These are phyloP conservation scores for Dillenia turbinata DNA, from an alignment of 164 flowering plant genomes.

Conservation along the genomic window DNA sequence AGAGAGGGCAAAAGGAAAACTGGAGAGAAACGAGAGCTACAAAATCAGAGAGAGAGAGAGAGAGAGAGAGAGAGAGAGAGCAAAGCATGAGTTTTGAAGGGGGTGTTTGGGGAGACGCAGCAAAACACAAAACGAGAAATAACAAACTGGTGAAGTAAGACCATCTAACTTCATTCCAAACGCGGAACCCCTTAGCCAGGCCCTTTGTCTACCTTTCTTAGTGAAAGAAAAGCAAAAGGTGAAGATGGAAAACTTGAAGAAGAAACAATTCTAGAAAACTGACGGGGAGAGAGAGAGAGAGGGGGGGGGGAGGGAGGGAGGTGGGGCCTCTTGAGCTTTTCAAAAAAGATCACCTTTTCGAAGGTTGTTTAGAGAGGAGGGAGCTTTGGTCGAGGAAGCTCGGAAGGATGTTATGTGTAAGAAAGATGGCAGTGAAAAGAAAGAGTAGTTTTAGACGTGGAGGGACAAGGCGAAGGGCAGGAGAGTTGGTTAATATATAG, in stretches of 20 bases:
- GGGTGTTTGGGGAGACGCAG: not conserved
- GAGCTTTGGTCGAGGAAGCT: constrained; percentile 32
- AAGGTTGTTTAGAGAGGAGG: constrained; percentile 8
- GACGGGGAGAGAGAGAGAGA: constrained; percentile 7
- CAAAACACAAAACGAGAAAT: constrained; percentile 4
- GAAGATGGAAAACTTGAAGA: constrained; percentile 2
- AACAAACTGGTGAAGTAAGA: constrained; percentile 5
- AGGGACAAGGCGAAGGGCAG: constrained; percentile 1
- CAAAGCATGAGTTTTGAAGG: not conserved
- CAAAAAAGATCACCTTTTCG: constrained; percentile 55
- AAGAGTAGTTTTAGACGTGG: constrained; percentile 10
- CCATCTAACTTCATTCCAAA: not conserved
- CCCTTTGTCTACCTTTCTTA: constrained; percentile 9
- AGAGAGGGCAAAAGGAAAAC: too few species aligned
- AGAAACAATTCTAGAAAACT: not conserved
- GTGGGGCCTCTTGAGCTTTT: constrained; percentile 28
- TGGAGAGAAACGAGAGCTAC: too few species aligned
- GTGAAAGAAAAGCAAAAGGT: constrained; percentile 17
- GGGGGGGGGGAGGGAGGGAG: constrained; percentile 16
- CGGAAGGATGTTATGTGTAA: not conserved
- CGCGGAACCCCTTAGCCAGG: too few species aligned
- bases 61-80: not conserved
- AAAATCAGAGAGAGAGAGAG: too few species aligned
- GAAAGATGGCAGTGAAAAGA: not conserved
- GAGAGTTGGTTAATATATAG: constrained; percentile 1